These are phyloP conservation scores for Candida labiduridarum DNA, from an alignment of 1,139 yeast species.

Conservation along the genomic window DNA sequence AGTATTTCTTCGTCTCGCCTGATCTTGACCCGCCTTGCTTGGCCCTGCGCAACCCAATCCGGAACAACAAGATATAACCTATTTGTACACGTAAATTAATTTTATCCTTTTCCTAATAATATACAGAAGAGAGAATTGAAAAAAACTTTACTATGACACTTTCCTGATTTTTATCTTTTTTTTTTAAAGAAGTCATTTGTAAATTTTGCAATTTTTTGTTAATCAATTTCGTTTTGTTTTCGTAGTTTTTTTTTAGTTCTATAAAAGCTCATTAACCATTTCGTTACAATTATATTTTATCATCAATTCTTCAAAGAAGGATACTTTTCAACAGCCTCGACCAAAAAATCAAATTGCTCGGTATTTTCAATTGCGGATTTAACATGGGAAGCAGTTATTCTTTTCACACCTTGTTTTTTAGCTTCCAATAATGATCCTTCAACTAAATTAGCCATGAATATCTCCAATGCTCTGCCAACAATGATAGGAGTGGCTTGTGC, in stretches of 20 bases:
- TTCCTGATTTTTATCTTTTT: neutral
- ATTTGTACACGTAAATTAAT: neutral
- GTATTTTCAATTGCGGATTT: slow-evolving; percentile 81
- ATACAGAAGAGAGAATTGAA: slow-evolving; percentile 1
- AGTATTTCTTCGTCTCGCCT: no score
- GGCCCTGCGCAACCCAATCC: no score
- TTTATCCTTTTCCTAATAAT: neutral
- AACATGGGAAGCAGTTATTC: slow-evolving; percentile 82
- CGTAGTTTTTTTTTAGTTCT: no score
- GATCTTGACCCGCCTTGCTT: no score
- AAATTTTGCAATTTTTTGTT: neutral
- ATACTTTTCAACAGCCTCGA: slow-evolving; percentile 70
- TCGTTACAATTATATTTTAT: neutral
- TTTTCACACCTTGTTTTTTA: slow-evolving; percentile 69
- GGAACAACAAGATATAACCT: no score
- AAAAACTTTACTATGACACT: neutral
- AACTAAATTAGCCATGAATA: slow-evolving; percentile 86
- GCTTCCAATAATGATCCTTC: slow-evolving; percentile 85
- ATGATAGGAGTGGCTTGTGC: slow-evolving; percentile 98
- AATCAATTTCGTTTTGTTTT: neutral
- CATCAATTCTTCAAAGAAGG: slow-evolving; percentile 38
- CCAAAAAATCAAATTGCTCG: slow-evolving; percentile 90
- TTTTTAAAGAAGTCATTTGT: neutral
- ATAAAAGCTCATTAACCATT: slow-evolving; percentile 1
- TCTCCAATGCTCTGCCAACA: slow-evolving; percentile 91